phyloP scores from a whole-genome alignment of 2,329 filamentous ascomycete genomes.

The Colletotrichum lindemuthianum region DNA sequence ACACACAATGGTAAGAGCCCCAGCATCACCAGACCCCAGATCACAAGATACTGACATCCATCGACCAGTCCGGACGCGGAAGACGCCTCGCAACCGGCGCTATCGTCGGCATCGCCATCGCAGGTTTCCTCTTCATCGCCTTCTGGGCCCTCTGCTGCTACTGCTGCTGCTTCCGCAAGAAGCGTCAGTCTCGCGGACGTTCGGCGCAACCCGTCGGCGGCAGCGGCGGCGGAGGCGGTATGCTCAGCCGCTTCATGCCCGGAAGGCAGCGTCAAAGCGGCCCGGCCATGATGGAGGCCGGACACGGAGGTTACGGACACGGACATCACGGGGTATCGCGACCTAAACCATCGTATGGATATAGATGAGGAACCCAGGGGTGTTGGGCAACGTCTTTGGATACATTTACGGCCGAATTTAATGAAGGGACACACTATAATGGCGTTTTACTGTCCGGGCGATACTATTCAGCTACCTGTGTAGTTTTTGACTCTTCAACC shows the following conservation, averaged over 20 bases:
- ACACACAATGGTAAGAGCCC: constrained; percentile 11
- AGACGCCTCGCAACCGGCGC: constrained; percentile 36
- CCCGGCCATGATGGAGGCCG: constrained; percentile 30
- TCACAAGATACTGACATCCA: background rate
- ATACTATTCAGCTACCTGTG: no score
- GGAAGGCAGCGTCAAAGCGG: constrained; percentile 15
- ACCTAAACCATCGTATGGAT: constrained; percentile 19
- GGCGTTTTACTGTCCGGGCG: background rate
- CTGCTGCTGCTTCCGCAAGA: constrained; percentile 36
- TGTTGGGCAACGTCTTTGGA: background rate
- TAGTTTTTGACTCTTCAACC: no score
- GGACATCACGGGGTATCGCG: constrained; percentile 17
- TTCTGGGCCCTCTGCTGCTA: constrained; percentile 31
- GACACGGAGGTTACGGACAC: constrained; percentile 14
- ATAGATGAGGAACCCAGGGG: constrained; percentile 3
- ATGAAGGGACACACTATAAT: background rate
- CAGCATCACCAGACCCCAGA: background rate
- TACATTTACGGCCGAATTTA: background rate
- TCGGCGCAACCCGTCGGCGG: constrained; percentile 4
- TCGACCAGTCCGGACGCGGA: constrained; percentile 22
- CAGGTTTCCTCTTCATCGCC: constrained; percentile 28
- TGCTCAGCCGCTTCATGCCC: constrained; percentile 22
- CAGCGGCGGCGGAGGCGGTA: constrained; percentile 10
- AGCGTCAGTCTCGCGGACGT: constrained; percentile 20
- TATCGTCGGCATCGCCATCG: constrained; percentile 36